Base-by-base conservation (phyloP, 768 basidiomycete genomes). In the Agaricus blazei region DNA sequence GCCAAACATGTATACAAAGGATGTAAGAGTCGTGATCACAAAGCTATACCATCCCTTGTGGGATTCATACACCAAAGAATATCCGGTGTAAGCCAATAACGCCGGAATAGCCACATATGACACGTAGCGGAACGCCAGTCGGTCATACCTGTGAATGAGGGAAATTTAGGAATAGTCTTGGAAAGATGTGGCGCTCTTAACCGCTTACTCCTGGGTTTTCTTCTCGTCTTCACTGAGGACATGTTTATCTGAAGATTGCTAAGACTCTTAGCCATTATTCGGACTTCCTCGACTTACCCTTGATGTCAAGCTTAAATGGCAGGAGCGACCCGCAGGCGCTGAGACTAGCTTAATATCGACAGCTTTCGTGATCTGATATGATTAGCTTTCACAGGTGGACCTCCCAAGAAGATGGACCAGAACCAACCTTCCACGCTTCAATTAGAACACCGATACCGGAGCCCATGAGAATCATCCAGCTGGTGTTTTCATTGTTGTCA, bases 31-130 rank as follows among this genome's bases (percentile, higher is more conserved):
- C 42, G 91, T 87, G 56, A 98, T 93, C 52, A 91, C 77, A 70
- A 97, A 99, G 62, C 90, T 93, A 70, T 98, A 98, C 96, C 95
- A 98, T 53, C 93, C 89, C 61, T 83, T 81, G 70, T 97, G 94
- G 0, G 87, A 86, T 64, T 91, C 83, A 63, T 90, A 89, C 28
- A 93, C 59, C 24, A 94, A 76, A 27, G 89, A 92, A 63, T 93
- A 93, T 57, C 86, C 72, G 15, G 88, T 83, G 67, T 93, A 94
- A 24, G 71, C 85, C 34, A 79, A 79, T 28, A 94, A 81, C 29
- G 87, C 73, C 2, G 97, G 96, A 46, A 92, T 82, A 9, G 94
- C 85, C 61, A 84, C 90, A 68, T 88, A 96, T 51, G 91, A 88
- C 19, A 99, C 96, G 66, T 94, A 93, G 67, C 85, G 87, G 86